phyloP scores from a whole-genome alignment of 257 asterid species.

The Cynanchum wilfordii region DNA sequence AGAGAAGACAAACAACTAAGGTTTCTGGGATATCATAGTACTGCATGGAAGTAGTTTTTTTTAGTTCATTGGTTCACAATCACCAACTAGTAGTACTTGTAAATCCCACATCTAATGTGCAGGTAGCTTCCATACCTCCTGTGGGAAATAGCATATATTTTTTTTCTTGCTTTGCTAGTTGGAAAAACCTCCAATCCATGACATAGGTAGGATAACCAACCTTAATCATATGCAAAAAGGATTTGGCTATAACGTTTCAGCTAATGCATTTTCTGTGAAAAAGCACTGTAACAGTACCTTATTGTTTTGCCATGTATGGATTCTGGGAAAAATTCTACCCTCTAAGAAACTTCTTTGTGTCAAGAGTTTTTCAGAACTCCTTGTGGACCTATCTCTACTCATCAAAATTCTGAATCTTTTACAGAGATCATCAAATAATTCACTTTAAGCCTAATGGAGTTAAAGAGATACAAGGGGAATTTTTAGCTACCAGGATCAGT shows the following conservation, averaged over 20 bases:
- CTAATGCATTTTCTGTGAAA: background rate
- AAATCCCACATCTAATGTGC: constrained; percentile 1
- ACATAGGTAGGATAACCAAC: background rate
- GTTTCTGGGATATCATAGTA: background rate
- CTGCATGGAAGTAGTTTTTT: background rate
- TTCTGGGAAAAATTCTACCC: background rate
- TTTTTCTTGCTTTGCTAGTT: background rate
- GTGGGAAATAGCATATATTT: background rate
- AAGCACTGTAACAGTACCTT: background rate
- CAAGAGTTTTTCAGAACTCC: no score
- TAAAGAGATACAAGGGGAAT: no score
- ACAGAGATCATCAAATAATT: no score
- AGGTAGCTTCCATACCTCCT: background rate
- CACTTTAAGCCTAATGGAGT: no score
- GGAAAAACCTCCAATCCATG: background rate
- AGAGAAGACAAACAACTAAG: background rate
- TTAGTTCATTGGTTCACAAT: background rate
- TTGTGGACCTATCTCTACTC: no score
- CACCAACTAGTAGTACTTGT: constrained; percentile 1
- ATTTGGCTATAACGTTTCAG: background rate
- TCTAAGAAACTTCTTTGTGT: no score
- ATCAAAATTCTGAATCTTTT: no score
- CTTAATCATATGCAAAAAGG: background rate
- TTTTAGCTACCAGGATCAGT: no score
- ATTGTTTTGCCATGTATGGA: background rate